Evolutionary conservation across 1,284 basidiomycete genomes (phyloP).

Genomic region (Puccinia polysora): DNA sequence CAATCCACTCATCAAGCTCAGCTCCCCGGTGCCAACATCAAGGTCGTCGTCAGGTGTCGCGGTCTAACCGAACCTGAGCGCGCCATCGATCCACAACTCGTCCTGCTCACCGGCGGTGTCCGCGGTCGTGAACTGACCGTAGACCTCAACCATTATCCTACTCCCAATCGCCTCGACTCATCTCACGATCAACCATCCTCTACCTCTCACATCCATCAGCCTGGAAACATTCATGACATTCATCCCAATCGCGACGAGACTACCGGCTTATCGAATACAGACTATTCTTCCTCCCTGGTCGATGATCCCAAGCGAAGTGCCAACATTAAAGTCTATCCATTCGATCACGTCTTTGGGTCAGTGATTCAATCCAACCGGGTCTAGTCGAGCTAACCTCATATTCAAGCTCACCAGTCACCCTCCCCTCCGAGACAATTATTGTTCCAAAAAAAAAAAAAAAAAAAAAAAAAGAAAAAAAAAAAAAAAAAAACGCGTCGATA

Average conservation of each 20-base stretch:
- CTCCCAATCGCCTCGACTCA: not conserved
- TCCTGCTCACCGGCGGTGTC: conserved; percentile 37
- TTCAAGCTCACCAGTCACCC: too few relatives aligned
- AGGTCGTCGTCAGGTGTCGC: conserved; percentile 40
- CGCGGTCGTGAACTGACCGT: conserved; percentile 43
- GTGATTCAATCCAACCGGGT: conserved; percentile 2
- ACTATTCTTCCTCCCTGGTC: conserved; percentile 39
- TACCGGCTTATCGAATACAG: conserved; percentile 20
- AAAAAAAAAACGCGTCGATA: not conserved
- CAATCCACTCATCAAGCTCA: conserved; percentile 19
- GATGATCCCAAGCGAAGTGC: conserved; percentile 38
- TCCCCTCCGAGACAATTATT: too few relatives aligned
- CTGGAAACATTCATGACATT: not conserved
- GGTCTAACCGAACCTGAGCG: conserved; percentile 40
- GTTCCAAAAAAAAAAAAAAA: too few relatives aligned
- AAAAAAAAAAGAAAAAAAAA: not conserved
- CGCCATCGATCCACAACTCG: conserved; percentile 31
- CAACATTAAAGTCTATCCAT: conserved; percentile 44
- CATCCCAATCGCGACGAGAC: conserved; percentile 11
- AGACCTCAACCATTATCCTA: conserved; percentile 34
- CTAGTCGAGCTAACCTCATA: not conserved
- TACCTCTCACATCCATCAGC: conserved; percentile 3
- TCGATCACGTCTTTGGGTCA: conserved; percentile 44
- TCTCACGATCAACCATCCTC: not conserved
- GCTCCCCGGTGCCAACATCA: conserved; percentile 40